phyloP scores from a whole-genome alignment of 495 filamentous ascomycete genomes.

The Aspergillus heteromorphus region DNA sequence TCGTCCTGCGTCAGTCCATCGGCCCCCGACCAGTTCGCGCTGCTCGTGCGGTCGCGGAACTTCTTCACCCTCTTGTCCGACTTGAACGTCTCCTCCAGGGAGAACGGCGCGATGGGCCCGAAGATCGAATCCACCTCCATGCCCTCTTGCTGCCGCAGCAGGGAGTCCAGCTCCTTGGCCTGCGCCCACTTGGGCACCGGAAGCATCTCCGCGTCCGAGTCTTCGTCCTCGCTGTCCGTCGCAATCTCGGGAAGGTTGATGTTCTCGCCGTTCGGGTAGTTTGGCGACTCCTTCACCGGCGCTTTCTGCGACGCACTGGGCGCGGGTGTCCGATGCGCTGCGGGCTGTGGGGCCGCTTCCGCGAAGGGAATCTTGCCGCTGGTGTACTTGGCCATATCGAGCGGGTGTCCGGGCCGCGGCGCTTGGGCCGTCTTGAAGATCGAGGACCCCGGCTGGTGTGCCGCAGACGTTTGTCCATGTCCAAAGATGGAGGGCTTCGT shows the following conservation, averaged over 20 bases:
- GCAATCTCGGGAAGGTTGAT: conserved; percentile 86
- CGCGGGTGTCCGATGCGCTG: conserved; percentile 54
- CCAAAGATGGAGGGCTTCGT: conserved; percentile 58
- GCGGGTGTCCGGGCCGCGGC: conserved; percentile 56
- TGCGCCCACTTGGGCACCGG: conserved; percentile 76
- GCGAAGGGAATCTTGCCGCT: conserved; percentile 90
- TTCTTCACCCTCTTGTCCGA: conserved; percentile 72
- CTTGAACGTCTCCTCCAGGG: conserved; percentile 93
- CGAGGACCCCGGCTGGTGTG: conserved; percentile 36
- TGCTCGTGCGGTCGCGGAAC: conserved; percentile 83
- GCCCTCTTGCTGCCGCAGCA: conserved; percentile 70
- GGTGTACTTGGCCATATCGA: conserved; percentile 76
- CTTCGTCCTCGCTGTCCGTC: conserved; percentile 80
- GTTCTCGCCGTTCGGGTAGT: conserved; percentile 71
- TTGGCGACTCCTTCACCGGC: conserved; percentile 63
- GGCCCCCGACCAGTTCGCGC: conserved; percentile 83
- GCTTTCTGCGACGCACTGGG: conserved; percentile 34
- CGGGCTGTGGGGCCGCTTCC: conserved; percentile 48
- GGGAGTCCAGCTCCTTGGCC: conserved; percentile 65
- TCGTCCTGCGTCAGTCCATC: conserved; percentile 89
- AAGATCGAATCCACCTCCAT: conserved; percentile 85
- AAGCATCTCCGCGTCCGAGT: conserved; percentile 57
- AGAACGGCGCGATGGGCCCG: conserved; percentile 75
- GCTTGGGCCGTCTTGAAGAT: conserved; percentile 40
- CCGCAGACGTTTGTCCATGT: conserved; percentile 49